Base-by-base conservation (phyloP, 306 rosid genomes). In the Fragaria nilgerrensis region DNA sequence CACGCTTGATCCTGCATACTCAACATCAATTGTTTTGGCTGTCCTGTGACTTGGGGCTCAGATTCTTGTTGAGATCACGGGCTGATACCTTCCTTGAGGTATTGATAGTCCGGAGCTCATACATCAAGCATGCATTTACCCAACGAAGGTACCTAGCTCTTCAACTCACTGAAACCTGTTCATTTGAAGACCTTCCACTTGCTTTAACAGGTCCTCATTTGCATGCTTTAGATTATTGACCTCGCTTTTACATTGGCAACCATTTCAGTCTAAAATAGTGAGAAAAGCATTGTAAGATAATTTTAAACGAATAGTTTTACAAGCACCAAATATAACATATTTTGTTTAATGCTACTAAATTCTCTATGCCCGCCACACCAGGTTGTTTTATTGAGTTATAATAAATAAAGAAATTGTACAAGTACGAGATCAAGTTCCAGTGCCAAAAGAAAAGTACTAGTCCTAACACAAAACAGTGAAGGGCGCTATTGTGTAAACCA, bases 91-190 rank as follows among this genome's bases (percentile, higher is more conserved):
- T 76, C 99, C 97, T 47, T 83, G 77, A 34, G 96, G 91, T 80
- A 92, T 78, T 89, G 82, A 68, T 88, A 75, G 83, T 95, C 79
- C 92, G 87, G 64, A 92, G 97, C 79, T 95, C 99, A 78, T 72
- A 95, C 79, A 97, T 88, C 88, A 95, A 82, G 78, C 99, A 95
- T 48, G 99, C 99, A 58, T 95, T 95, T 78, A 92, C 92, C 99
- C 99, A 95, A 61, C 99, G 96, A 74, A 95, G 97, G 84, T 95
- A 92, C 61, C 97, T 68, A 95, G 89, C 85, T 95, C 97, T 89
- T 95, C 99, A 68, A 95, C 97, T 95, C 99, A 77, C 94, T 85
- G 64, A 95, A 95, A 95, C 70, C 97, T 84, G 61, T 92, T 92
- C 83, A 92, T 86, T 82, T 95, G 99, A 73, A 92, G 97, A 70